Evolutionary conservation across 2,329 filamentous ascomycete species (phyloP).

Genomic region (Xylariales sp.): DNA sequence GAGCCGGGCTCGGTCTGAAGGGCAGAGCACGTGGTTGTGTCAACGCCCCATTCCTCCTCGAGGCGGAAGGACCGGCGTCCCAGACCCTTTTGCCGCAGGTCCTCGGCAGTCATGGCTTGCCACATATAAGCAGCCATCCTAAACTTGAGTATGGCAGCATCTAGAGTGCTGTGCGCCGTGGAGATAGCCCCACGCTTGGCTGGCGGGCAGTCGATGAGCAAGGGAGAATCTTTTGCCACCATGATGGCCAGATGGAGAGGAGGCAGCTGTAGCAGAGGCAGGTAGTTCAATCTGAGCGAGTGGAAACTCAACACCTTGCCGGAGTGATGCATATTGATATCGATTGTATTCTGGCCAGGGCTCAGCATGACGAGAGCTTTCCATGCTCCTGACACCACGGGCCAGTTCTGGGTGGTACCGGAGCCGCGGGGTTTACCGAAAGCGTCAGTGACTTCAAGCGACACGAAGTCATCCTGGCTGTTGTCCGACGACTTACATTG

Average conservation of each 20-base stretch:
- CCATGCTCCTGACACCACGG: slow-evolving; percentile 5
- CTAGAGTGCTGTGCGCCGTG: slow-evolving; percentile 41
- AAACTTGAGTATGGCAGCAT: slow-evolving; percentile 65
- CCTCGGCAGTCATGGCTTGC: slow-evolving; percentile 73
- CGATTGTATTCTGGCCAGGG: slow-evolving; percentile 8
- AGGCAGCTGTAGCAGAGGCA: slow-evolving; percentile 48
- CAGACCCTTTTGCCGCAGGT: slow-evolving; percentile 66
- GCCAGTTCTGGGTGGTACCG: slow-evolving; percentile 10
- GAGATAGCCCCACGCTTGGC: slow-evolving; percentile 54
- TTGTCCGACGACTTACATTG: slow-evolving; percentile 3
- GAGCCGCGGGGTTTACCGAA: slow-evolving; percentile 6
- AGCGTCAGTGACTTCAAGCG: slow-evolving; percentile 7
- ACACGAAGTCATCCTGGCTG: slow-evolving; percentile 6
- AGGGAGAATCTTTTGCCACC: slow-evolving; percentile 64
- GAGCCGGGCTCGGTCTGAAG: slow-evolving; percentile 1
- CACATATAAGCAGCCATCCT: slow-evolving; percentile 71
- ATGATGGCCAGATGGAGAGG: slow-evolving; percentile 70
- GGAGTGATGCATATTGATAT: slow-evolving; percentile 6
- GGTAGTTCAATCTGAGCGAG: slow-evolving; percentile 36
- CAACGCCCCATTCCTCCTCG: slow-evolving; percentile 69
- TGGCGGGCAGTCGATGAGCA: slow-evolving; percentile 64
- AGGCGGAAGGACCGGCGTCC: slow-evolving; percentile 67
- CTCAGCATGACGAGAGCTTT: slow-evolving; percentile 12
- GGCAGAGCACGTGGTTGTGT: slow-evolving; percentile 34
- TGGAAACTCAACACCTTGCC: background rate